Evolutionary conservation across 305 asterid genomes (phyloP).

Genomic region (Fraxinus dipetala): DNA sequence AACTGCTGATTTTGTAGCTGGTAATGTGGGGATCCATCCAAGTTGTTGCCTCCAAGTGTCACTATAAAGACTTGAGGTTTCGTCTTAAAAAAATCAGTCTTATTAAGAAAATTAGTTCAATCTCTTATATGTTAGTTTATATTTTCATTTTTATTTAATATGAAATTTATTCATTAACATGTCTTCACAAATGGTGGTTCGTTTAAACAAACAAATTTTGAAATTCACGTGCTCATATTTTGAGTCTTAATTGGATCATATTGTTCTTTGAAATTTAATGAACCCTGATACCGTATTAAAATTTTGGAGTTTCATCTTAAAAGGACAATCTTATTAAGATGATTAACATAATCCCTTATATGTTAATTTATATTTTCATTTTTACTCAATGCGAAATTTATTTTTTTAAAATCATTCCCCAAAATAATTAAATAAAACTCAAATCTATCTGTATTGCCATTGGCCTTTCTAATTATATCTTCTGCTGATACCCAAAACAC

Average conservation of each 20-base stretch:
- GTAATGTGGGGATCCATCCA: neutral
- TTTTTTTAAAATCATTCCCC: neutral
- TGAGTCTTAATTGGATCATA: no score
- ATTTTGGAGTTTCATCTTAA: no score
- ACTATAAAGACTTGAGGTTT: no score
- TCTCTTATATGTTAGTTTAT: no score
- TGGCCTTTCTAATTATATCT: neutral
- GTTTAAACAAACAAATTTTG: no score
- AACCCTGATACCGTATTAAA: no score
- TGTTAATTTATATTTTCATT: no score
- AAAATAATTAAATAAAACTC: neutral
- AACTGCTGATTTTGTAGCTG: neutral
- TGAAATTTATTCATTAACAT: no score
- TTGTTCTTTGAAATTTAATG: neutral
- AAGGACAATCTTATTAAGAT: neutral
- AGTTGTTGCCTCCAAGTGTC: neutral
- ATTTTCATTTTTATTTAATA: no score
- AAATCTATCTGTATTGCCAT: neutral
- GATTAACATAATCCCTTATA: no score
- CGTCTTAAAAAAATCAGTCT: neutral
- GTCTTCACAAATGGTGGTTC: no score
- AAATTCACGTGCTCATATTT: no score
- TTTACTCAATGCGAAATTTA: neutral
- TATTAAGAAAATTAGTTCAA: neutral
- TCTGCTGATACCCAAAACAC: neutral